Percentiles rank a stretch among this genome's conserved stretches.
These are phyloP conservation scores for Aspergillus intermedius DNA, from an alignment of 2,329 filamentous ascomycete species.

Conservation along the genomic window DNA sequence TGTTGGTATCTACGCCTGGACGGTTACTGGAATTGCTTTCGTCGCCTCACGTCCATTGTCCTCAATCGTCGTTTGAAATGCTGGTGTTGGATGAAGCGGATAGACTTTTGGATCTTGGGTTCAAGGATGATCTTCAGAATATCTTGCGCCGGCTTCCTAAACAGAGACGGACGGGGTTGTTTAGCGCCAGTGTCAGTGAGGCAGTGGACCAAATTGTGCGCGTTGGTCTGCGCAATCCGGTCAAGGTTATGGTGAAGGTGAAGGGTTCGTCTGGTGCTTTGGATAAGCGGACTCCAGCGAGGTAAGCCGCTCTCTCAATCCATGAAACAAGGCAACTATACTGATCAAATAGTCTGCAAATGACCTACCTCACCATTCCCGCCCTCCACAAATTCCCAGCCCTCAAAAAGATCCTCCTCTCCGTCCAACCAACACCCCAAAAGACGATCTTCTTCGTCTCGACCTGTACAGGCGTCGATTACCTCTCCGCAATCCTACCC, in stretches of 20 bases:
- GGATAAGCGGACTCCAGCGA: conserved; percentile 83
- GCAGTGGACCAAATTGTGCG: conserved; percentile 89
- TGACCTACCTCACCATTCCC: conserved; percentile 72
- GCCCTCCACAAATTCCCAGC: conserved; percentile 75
- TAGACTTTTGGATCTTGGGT: conserved; percentile 83
- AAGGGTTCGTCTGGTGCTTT: conserved; percentile 67
- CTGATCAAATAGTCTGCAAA: conserved; percentile 58
- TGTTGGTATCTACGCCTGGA: conserved; percentile 86
- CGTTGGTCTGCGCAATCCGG: conserved; percentile 85
- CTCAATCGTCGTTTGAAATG: conserved; percentile 82
- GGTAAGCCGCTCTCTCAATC: conserved; percentile 21
- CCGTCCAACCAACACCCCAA: conserved; percentile 66
- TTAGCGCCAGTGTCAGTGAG: conserved; percentile 93
- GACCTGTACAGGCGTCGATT: conserved; percentile 90
- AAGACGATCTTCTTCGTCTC: conserved; percentile 89
- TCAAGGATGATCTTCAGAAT: conserved; percentile 81
- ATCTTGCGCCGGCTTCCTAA: conserved; percentile 83
- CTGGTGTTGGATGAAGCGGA: conserved; percentile 94
- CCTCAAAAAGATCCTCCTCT: conserved; percentile 62
- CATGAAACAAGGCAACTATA: background rate
- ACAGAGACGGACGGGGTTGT: conserved; percentile 85
- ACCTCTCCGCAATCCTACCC: conserved; percentile 77
- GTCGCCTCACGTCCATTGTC: conserved; percentile 79
- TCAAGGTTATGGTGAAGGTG: conserved; percentile 90
- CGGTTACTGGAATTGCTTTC: conserved; percentile 80